phyloP scores from a whole-genome alignment of 2,329 filamentous ascomycete genomes.

The Aspergillus eucalypticola region DNA sequence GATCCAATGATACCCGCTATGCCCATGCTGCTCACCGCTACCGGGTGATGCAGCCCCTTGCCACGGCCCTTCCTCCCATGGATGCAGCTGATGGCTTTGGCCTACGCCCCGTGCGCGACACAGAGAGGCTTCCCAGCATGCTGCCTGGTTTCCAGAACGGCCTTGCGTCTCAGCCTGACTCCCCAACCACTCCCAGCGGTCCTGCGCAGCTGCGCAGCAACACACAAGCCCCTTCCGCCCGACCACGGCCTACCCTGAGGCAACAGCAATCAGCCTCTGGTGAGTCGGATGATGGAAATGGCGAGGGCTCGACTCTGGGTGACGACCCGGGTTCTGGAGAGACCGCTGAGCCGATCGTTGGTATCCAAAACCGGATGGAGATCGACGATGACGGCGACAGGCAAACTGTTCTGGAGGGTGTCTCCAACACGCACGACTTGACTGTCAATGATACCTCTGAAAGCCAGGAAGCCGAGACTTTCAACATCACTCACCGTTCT shows the following conservation, averaged over 20 bases:
- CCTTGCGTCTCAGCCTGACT: slow-evolving; percentile 84
- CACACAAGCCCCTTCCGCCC: slow-evolving; percentile 57
- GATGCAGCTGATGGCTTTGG: slow-evolving; percentile 71
- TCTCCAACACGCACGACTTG: slow-evolving; percentile 70
- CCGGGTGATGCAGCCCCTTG: slow-evolving; percentile 65
- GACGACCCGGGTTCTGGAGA: slow-evolving; percentile 57
- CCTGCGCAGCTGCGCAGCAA: slow-evolving; percentile 60
- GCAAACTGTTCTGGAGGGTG: slow-evolving; percentile 72
- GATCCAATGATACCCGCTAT: slow-evolving; percentile 41
- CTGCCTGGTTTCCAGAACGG: slow-evolving; percentile 67
- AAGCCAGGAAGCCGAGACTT: slow-evolving; percentile 82
- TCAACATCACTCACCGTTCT: slow-evolving; percentile 88
- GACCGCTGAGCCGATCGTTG: slow-evolving; percentile 69
- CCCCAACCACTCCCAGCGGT: slow-evolving; percentile 79
- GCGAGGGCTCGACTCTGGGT: slow-evolving; percentile 75
- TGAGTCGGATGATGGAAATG: slow-evolving; percentile 82
- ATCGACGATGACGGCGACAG: slow-evolving; percentile 86
- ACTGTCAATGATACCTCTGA: slow-evolving; percentile 78
- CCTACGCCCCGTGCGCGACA: slow-evolving; percentile 75
- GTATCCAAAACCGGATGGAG: slow-evolving; percentile 77
- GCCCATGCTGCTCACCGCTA: slow-evolving; percentile 51
- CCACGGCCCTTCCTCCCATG: slow-evolving; percentile 66
- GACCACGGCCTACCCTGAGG: slow-evolving; percentile 79
- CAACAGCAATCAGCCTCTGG: slow-evolving; percentile 86
- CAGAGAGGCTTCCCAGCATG: slow-evolving; percentile 82